These are phyloP conservation scores for Rhizodiscina lignyota DNA, from an alignment of 495 filamentous ascomycete genomes.

Conservation along the genomic window DNA sequence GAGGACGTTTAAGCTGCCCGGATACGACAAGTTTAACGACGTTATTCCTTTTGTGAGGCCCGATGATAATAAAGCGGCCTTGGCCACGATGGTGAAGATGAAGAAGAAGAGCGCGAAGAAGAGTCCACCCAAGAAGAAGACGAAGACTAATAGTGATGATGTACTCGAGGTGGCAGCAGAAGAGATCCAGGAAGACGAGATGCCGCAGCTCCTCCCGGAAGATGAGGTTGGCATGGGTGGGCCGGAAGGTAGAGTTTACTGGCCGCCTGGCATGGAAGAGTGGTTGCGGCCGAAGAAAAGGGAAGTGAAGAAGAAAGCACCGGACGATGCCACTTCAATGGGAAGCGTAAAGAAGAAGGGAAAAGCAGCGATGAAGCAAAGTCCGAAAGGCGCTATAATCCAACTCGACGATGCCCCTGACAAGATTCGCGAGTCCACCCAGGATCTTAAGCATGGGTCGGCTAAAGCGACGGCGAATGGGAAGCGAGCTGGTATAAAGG, in stretches of 20 bases:
- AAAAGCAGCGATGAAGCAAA: no score
- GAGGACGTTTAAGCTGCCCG: conserved; percentile 68
- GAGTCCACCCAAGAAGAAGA: conserved; percentile 17
- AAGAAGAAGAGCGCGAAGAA: conserved; percentile 31
- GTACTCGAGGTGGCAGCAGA: conserved; percentile 32
- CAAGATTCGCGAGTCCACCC: no score
- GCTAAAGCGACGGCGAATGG: no score
- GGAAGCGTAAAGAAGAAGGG: no score
- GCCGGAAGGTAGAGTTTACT: conserved; percentile 72
- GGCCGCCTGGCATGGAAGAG: conserved; percentile 77
- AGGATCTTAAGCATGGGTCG: no score
- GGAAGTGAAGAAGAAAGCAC: conserved; percentile 41
- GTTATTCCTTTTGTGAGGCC: conserved; percentile 58
- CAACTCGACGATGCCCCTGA: no score
- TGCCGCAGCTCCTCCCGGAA: conserved; percentile 31
- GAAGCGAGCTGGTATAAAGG: no score
- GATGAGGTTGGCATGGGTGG: conserved; percentile 82
- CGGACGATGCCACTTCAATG: no score
- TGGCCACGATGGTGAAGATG: neutral
- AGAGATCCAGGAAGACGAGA: conserved; percentile 21
- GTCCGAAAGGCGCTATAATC: no score
- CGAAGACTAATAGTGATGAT: conserved; percentile 26
- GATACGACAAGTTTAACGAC: conserved; percentile 57
- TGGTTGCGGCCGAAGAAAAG: conserved; percentile 74
- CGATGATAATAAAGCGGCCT: conserved; percentile 55